phyloP scores from a whole-genome alignment of 2,329 filamentous ascomycete genomes.

The Neonectria coccinea region DNA sequence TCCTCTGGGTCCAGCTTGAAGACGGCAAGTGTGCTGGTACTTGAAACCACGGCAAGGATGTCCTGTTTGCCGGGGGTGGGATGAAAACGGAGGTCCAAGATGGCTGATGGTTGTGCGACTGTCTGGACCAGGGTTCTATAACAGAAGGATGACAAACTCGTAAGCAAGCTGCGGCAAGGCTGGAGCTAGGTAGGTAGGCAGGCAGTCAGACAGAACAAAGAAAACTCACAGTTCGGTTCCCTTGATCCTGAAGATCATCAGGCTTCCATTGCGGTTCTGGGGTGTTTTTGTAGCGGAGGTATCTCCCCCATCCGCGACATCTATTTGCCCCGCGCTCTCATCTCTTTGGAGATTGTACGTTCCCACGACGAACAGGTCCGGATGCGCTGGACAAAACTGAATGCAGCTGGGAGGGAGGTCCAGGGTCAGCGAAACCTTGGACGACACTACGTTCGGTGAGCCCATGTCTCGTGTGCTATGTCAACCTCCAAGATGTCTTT shows the following conservation, averaged over 20 bases:
- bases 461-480: conserved; percentile 38
- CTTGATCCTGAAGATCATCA: conserved; percentile 73
- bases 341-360: conserved; percentile 81
- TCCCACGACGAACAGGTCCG: conserved; percentile 79
- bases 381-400: conserved; percentile 74
- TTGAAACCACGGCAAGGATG: conserved; percentile 80
- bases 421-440: conserved; percentile 64
- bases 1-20: conserved; percentile 64
- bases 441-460: conserved; percentile 47
- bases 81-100: conserved; percentile 89
- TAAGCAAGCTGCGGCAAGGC: conserved; percentile 23
- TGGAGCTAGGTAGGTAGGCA: too few relatives aligned
- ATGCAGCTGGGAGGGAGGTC: conserved; percentile 81
- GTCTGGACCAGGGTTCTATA: conserved; percentile 68
- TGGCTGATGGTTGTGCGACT: conserved; percentile 73
- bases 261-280: conserved; percentile 78
- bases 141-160: background rate
- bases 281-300: conserved; percentile 50
- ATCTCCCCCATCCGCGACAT: conserved; percentile 8
- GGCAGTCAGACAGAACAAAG: background rate
- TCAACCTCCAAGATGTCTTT: conserved; percentile 13
- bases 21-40: conserved; percentile 76
- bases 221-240: conserved; percentile 66
- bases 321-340: conserved; percentile 37
- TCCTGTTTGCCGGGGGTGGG: conserved; percentile 56